phyloP scores from a whole-genome alignment of 352 stramenopile species.

The Globisporangium splendens region DNA sequence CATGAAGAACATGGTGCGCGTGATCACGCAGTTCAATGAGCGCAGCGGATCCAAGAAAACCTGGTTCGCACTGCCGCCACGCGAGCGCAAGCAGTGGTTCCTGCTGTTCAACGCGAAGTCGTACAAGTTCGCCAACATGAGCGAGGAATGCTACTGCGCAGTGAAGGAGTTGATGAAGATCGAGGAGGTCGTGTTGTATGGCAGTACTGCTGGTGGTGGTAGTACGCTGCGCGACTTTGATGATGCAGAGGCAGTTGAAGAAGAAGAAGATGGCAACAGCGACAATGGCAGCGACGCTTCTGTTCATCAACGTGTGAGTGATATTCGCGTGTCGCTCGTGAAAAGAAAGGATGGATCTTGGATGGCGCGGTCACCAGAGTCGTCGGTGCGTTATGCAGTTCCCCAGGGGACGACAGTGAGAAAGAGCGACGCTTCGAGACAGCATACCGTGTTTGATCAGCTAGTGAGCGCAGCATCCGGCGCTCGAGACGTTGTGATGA shows the following conservation, averaged over 20 bases:
- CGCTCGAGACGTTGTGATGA: background rate
- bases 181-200: slow-evolving; percentile 3
- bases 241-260: background rate
- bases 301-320: background rate
- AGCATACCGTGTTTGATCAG: background rate
- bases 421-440: background rate
- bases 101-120: background rate
- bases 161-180: background rate
- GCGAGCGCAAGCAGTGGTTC: slow-evolving; percentile 6
- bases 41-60: too few relatives aligned
- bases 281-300: background rate
- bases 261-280: background rate
- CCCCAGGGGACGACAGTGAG: background rate
- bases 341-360: background rate
- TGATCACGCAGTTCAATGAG: slow-evolving; percentile 5
- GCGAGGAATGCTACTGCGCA: background rate
- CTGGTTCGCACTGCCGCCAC: slow-evolving; percentile 9
- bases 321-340: background rate
- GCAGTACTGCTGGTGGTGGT: background rate
- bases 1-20: slow-evolving; percentile 14
- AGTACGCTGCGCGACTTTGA: background rate
- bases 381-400: background rate
- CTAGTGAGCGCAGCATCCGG: background rate
- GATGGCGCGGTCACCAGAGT: background rate
- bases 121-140: slow-evolving; percentile 4